A percentile compares a stretch with the other conserved stretches of the same genome.
These are phyloP conservation scores for Hippophae tibetana DNA, from an alignment of 306 rosid genomes.

Conservation along the genomic window DNA sequence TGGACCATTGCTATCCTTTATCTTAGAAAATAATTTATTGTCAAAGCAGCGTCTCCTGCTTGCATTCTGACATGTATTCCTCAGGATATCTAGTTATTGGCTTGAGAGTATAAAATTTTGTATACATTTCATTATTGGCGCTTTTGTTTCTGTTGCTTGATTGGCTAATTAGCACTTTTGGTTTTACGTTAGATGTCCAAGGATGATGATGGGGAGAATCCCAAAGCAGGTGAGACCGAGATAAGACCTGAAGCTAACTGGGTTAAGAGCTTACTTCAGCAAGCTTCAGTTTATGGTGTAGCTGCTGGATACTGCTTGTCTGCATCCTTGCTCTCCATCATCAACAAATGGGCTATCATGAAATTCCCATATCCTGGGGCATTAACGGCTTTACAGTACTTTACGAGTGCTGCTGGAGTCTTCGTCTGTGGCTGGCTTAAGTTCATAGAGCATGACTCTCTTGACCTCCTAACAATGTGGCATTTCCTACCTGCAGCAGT, in stretches of 20 bases:
- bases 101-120: too few relatives aligned
- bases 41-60: too few relatives aligned
- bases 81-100: too few relatives aligned
- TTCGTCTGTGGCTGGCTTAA: conserved; percentile 44
- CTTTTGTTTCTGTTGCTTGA: not conserved
- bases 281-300: conserved; percentile 56
- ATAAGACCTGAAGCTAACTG: conserved; percentile 32
- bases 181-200: conserved; percentile 35
- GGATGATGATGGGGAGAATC: conserved; percentile 34
- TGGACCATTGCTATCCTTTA: too few relatives aligned
- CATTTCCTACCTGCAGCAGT: conserved; percentile 70
- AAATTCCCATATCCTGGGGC: conserved; percentile 92
- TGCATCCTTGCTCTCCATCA: conserved; percentile 78
- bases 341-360: conserved; percentile 90
- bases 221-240: conserved; percentile 21
- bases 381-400: conserved; percentile 71
- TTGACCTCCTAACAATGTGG: conserved; percentile 65
- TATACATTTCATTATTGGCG: too few relatives aligned
- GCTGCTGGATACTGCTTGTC: conserved; percentile 86
- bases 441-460: conserved; percentile 47
- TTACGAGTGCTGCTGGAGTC: conserved; percentile 77
- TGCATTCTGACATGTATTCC: too few relatives aligned
- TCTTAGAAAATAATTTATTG: too few relatives aligned
- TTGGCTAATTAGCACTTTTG: not conserved
- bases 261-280: conserved; percentile 33